Evolutionary conservation across 345 rosid species (phyloP).

Genomic region (Gossypium herbaceum): DNA sequence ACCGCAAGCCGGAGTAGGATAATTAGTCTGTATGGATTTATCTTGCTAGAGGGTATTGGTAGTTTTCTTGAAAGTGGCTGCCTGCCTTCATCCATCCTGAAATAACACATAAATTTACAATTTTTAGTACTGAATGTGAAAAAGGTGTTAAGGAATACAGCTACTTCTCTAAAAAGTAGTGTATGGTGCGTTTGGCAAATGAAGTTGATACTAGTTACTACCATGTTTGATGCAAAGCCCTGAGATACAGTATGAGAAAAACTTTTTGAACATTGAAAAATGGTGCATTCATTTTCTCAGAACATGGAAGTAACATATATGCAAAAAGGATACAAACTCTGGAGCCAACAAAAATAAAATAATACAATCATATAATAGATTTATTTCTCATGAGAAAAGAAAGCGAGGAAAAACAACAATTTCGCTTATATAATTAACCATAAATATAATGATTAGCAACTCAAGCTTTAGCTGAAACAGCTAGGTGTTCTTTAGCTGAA

Average conservation of each 20-base stretch:
- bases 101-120: conserved; percentile 12
- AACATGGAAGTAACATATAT: not conserved
- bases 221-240: not conserved
- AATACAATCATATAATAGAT: not conserved
- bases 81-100: conserved; percentile 96
- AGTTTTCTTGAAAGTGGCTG: conserved; percentile 90
- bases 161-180: not conserved
- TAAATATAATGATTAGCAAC: not conserved
- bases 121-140: not conserved
- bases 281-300: not conserved
- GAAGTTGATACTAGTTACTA: not conserved
- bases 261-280: not conserved
- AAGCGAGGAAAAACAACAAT: not conserved
- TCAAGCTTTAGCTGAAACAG: not conserved
- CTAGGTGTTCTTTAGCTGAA: not conserved
- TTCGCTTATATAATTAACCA: not conserved
- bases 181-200: not conserved
- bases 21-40: conserved; percentile 76
- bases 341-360: not conserved
- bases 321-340: not conserved
- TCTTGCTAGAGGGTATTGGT: conserved; percentile 75
- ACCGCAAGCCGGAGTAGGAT: conserved; percentile 66
- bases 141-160: not conserved
- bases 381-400: not conserved
- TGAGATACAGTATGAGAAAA: not conserved